Conservation (phyloP, 805 yeast genomes). For the Yamadazyma takamatsuzukensis region DNA sequence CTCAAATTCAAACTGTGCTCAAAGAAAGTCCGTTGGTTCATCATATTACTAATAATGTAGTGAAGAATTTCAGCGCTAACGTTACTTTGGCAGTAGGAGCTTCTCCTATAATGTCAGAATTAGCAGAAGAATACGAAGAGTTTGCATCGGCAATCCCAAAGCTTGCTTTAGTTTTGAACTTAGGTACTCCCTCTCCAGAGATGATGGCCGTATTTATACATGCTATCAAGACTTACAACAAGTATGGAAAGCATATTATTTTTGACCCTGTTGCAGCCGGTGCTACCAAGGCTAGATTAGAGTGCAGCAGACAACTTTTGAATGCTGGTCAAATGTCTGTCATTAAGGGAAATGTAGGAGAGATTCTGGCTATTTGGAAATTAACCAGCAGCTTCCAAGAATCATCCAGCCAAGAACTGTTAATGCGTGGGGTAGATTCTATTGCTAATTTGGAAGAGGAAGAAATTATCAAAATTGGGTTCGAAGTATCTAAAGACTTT, state of each 20-base stretch:
- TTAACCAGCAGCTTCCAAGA: conserved; percentile 20
- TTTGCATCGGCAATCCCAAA: conserved; percentile 51
- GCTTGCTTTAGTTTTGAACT: conserved; percentile 60
- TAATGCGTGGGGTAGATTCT: conserved; percentile 76
- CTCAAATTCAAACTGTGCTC: conserved; percentile 9
- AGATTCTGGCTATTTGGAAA: conserved; percentile 58
- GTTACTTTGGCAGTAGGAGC: conserved; percentile 80
- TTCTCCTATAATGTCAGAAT: conserved; percentile 86
- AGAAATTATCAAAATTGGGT: conserved; percentile 38
- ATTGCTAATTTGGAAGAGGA: conserved; percentile 20
- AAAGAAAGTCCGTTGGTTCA: conserved; percentile 62
- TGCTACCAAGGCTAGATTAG: conserved; percentile 60
- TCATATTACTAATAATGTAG: conserved; percentile 87
- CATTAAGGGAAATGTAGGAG: conserved; percentile 86
- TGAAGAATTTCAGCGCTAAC: conserved; percentile 83
- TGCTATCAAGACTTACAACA: conserved; percentile 61
- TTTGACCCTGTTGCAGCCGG: conserved; percentile 95
- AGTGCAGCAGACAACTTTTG: conserved; percentile 46
- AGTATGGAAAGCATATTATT: conserved; percentile 55
- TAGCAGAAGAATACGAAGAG: conserved; percentile 61
- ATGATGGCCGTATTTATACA: conserved; percentile 39
- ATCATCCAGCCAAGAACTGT: conserved; percentile 18
- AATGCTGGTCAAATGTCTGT: conserved; percentile 58
- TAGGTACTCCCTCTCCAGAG: conserved; percentile 63
- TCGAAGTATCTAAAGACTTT: conserved; percentile 45